Percentiles rank a stretch among this genome's conserved stretches.
phyloP scores from a whole-genome alignment of 306 rosid genomes.

The Castanea sativa region DNA sequence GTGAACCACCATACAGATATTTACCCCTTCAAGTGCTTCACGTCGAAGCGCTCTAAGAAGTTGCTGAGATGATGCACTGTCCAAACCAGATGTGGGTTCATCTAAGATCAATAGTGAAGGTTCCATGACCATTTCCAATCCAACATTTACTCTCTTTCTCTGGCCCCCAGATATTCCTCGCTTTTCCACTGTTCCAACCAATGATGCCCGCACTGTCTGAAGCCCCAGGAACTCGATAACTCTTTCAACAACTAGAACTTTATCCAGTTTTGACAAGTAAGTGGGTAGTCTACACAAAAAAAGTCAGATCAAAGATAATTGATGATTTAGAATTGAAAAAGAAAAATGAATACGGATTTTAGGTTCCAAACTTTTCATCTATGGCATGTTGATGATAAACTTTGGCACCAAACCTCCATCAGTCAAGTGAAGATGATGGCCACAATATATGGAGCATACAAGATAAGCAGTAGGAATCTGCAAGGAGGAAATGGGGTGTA shows the following conservation, averaged over 20 bases:
- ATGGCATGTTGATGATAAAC: neutral
- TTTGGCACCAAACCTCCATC: neutral
- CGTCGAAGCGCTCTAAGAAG: slow-evolving; percentile 92
- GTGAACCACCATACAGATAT: slow-evolving; percentile 96
- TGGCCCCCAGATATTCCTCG: slow-evolving; percentile 98
- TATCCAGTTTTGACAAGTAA: slow-evolving; percentile 68
- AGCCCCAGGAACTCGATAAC: slow-evolving; percentile 91
- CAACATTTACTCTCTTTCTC: slow-evolving; percentile 95
- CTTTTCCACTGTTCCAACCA: slow-evolving; percentile 94
- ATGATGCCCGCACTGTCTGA: slow-evolving; percentile 73
- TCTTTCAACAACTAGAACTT: slow-evolving; percentile 86
- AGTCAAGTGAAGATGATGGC: neutral
- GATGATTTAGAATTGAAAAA: neutral
- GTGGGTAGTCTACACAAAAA: slow-evolving; percentile 56
- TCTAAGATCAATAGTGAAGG: slow-evolving; percentile 95
- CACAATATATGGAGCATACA: neutral
- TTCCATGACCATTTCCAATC: slow-evolving; percentile 98
- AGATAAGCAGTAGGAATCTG: slow-evolving; percentile 21
- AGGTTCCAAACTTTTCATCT: neutral
- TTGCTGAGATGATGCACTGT: slow-evolving; percentile 92
- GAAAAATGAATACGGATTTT: neutral
- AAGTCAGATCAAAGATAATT: neutral
- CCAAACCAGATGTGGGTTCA: slow-evolving; percentile 98
- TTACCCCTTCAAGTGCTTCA: slow-evolving; percentile 97
- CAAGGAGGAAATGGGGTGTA: slow-evolving; percentile 29